phyloP scores from a whole-genome alignment of 176 grass and related monocot genomes.

The Avena eriantha region DNA sequence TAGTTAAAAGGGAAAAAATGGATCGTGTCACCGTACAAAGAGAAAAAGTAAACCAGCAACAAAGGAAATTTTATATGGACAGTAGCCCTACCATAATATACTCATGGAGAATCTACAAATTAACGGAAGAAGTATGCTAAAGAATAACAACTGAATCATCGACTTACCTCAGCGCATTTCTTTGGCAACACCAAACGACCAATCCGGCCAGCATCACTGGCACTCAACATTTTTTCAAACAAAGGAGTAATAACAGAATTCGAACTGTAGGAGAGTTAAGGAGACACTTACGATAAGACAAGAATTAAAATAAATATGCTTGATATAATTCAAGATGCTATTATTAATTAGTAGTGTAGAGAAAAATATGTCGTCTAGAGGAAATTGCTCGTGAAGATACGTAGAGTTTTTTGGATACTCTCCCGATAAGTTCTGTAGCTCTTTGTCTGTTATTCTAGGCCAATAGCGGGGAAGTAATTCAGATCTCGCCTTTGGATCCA shows the following conservation, averaged over 20 bases:
- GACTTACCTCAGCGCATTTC: conserved; percentile 95
- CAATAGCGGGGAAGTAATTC: conserved; percentile 96
- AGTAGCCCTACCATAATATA: conserved; percentile 16
- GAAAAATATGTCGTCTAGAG: conserved; percentile 28
- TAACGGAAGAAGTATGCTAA: conserved; percentile 4
- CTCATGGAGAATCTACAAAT: conserved; percentile 34
- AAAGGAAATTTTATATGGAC: conserved; percentile 5
- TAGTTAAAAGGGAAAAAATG: not conserved
- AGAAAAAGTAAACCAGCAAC: not conserved
- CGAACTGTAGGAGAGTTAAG: conserved; percentile 72
- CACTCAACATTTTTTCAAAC: conserved; percentile 99
- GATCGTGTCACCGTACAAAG: not conserved
- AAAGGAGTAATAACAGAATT: conserved; percentile 95
- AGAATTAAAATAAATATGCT: conserved; percentile 36
- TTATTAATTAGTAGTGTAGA: conserved; percentile 17
- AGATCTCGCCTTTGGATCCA: conserved; percentile 75
- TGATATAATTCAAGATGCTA: not conserved
- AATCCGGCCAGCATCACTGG: conserved; percentile 98
- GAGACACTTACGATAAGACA: conserved; percentile 40
- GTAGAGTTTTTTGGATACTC: conserved; percentile 83
- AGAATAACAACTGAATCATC: conserved; percentile 28
- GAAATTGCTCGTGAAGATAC: conserved; percentile 41
- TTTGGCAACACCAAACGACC: conserved; percentile 98
- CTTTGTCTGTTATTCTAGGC: conserved; percentile 98
- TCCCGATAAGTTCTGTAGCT: conserved; percentile 87